Conservation (phyloP, 805 yeast species). For the Barnettozyma pratensis region DNA sequence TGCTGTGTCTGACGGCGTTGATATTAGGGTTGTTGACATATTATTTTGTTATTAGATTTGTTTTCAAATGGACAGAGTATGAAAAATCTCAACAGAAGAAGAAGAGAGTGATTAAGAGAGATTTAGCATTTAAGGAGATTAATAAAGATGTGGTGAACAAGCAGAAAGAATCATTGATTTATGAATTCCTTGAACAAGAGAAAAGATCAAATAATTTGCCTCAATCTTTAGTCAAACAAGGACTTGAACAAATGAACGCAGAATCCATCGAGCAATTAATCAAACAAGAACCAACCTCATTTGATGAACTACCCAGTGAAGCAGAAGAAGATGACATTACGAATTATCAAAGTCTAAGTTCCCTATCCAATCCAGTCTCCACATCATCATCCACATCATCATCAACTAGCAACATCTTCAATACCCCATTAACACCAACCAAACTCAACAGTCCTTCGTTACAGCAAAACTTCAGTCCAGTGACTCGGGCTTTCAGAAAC, state of each 20-base stretch:
- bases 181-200: slow-evolving; percentile 8
- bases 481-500: slow-evolving; percentile 18
- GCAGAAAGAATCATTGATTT: not conserved
- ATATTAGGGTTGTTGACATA: slow-evolving; percentile 20
- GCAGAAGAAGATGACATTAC: slow-evolving; percentile 19
- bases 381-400: slow-evolving; percentile 8
- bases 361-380: slow-evolving; percentile 8
- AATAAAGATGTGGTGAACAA: not conserved
- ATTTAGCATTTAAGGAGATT: not conserved
- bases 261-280: not conserved
- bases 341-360: slow-evolving; percentile 15
- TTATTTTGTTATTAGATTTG: slow-evolving; percentile 16
- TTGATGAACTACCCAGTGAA: slow-evolving; percentile 5
- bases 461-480: slow-evolving; percentile 8
- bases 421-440: not conserved
- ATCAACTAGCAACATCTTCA: not conserved
- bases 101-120: slow-evolving; percentile 6
- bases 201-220: not conserved
- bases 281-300: not conserved
- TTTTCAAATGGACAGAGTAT: slow-evolving; percentile 20
- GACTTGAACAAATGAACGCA: no score
- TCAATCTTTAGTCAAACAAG: no score
- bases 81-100: slow-evolving; percentile 9
- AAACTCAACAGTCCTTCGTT: not conserved
- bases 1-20: slow-evolving; percentile 18